These are phyloP conservation scores for Karstenula rhodostoma DNA, from an alignment of 2,329 filamentous ascomycete genomes.

Conservation along the genomic window DNA sequence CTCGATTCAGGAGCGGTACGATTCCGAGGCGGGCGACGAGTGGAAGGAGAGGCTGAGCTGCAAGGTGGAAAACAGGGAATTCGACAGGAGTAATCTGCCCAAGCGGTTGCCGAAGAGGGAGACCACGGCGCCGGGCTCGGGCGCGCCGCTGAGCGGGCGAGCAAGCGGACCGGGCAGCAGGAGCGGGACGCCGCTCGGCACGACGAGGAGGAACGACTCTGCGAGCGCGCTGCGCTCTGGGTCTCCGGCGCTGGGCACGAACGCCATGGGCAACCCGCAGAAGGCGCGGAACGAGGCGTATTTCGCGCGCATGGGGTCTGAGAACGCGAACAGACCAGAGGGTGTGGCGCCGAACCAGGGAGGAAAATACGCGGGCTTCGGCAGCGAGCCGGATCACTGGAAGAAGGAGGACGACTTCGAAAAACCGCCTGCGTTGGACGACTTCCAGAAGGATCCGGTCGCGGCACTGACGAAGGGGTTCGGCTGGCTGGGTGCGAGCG, in stretches of 20 bases:
- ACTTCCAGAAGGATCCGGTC: conserved; percentile 90
- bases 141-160: conserved; percentile 42
- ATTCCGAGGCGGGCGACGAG: conserved; percentile 89
- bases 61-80: conserved; percentile 88
- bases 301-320: conserved; percentile 83
- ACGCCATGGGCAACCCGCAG: conserved; percentile 46
- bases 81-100: conserved; percentile 74
- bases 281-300: conserved; percentile 82
- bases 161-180: conserved; percentile 47
- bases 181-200: conserved; percentile 49
- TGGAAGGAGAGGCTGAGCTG: conserved; percentile 90
- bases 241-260: conserved; percentile 50
- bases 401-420: conserved; percentile 52
- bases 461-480: conserved; percentile 90
- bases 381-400: conserved; percentile 71
- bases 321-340: conserved; percentile 80
- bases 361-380: conserved; percentile 92
- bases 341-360: conserved; percentile 85
- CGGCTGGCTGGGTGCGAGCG: conserved; percentile 89
- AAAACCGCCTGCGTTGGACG: conserved; percentile 75
- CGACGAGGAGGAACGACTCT: conserved; percentile 44
- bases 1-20: conserved; percentile 89
- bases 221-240: conserved; percentile 40
- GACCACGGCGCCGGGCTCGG: conserved; percentile 29
- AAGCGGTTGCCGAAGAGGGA: conserved; percentile 51